These are phyloP conservation scores for Claviceps pazoutovae DNA, from an alignment of 2,329 filamentous ascomycete species.

Conservation along the genomic window DNA sequence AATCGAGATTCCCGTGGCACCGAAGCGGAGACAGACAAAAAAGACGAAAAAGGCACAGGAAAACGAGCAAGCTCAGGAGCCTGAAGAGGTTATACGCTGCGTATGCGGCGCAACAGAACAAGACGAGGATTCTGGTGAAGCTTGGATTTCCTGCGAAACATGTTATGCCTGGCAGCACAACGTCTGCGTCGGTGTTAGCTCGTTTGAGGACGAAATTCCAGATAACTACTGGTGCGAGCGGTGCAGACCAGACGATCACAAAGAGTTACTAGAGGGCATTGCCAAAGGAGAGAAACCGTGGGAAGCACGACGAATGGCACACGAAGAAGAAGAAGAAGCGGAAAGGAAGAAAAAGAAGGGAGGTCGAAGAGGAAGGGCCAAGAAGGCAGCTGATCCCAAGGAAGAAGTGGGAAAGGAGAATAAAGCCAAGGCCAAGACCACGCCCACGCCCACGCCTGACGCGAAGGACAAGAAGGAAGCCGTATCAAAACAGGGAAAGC, in stretches of 20 bases:
- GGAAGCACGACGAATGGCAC: conserved; percentile 53
- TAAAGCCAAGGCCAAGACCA: conserved; percentile 15
- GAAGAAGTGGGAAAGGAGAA: conserved; percentile 41
- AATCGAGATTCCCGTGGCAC: conserved; percentile 42
- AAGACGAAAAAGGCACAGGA: conserved; percentile 47
- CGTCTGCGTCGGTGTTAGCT: conserved; percentile 76
- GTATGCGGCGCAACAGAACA: conserved; percentile 81
- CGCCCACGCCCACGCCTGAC: conserved; percentile 27
- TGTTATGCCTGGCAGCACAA: conserved; percentile 97
- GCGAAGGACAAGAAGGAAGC: conserved; percentile 25
- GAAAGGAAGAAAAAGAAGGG: conserved; percentile 42
- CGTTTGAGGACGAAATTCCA: conserved; percentile 63
- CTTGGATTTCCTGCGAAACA: conserved; percentile 91
- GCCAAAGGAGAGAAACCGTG: conserved; percentile 72
- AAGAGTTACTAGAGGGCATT: conserved; percentile 64
- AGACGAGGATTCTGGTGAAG: conserved; percentile 71
- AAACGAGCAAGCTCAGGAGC: conserved; percentile 41
- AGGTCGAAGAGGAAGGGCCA: conserved; percentile 50
- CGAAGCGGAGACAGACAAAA: conserved; percentile 39
- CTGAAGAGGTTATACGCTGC: conserved; percentile 72
- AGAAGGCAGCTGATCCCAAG: conserved; percentile 50
- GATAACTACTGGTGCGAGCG: conserved; percentile 86
- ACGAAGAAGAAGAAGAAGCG: conserved; percentile 51
- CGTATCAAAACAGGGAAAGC: conserved; percentile 33
- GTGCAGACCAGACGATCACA: conserved; percentile 75